A percentile compares a stretch with the other conserved stretches of the same genome.
Evolutionary conservation across 2,329 filamentous ascomycete genomes (phyloP).

Genomic region (Trichoderma guizhouense): DNA sequence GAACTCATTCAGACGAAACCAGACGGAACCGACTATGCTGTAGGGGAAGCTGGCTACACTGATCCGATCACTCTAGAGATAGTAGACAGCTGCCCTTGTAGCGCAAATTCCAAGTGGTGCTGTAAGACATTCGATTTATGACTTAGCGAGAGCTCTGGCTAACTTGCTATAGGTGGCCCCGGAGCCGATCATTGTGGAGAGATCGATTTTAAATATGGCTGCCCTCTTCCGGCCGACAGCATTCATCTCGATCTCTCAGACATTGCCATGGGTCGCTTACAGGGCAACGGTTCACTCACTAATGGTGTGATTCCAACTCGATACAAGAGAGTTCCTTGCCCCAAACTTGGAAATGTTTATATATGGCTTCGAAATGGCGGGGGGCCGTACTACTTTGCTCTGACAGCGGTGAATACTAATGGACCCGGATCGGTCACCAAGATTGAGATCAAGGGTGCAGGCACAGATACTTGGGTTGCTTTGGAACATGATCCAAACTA

Average conservation of each 20-base stretch:
- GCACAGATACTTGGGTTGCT: not conserved
- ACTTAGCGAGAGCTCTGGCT: not conserved
- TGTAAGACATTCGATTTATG: not conserved
- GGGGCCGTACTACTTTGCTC: constrained; percentile 7
- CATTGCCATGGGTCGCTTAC: constrained; percentile 11
- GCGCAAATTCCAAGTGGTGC: constrained; percentile 13
- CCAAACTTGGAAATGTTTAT: constrained; percentile 7
- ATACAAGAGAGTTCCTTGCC: constrained; percentile 5
- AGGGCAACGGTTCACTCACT: constrained; percentile 5
- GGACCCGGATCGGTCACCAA: constrained; percentile 10
- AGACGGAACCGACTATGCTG: constrained; percentile 3
- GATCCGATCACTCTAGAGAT: constrained; percentile 5
- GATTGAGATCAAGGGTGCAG: not conserved
- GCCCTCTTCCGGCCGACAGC: constrained; percentile 6
- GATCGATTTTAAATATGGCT: constrained; percentile 9
- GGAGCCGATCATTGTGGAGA: constrained; percentile 10
- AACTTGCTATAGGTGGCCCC: not conserved
- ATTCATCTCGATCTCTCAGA: constrained; percentile 12
- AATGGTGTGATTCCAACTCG: constrained; percentile 7
- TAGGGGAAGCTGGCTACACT: constrained; percentile 2
- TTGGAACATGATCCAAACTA: constrained; percentile 12
- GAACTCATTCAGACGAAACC: constrained; percentile 1
- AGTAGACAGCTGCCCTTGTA: constrained; percentile 11
- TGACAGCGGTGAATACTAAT: constrained; percentile 4
- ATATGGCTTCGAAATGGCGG: constrained; percentile 11